Evolutionary conservation across 208 protist genomes (phyloP).

Genomic region (Vickermania ingenoplastis): DNA sequence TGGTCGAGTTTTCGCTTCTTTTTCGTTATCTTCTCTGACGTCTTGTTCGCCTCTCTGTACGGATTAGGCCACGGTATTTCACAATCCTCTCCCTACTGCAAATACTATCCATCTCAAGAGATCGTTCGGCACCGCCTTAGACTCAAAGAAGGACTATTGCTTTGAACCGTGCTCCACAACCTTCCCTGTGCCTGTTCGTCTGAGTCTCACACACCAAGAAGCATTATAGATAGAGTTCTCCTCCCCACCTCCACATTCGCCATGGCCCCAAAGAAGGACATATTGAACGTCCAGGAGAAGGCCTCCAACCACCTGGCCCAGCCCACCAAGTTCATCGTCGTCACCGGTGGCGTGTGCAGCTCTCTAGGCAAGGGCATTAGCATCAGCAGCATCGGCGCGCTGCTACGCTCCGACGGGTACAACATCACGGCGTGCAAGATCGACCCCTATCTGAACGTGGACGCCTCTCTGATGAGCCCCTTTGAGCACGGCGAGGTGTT

Average conservation of each 20-base stretch:
- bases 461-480: slow-evolving; percentile 90
- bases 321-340: slow-evolving; percentile 92
- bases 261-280: slow-evolving; percentile 4
- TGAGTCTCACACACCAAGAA: no score
- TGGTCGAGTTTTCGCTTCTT: no score
- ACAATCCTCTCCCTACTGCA: no score
- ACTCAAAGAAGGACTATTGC: no score
- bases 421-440: slow-evolving; percentile 98
- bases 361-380: slow-evolving; percentile 97
- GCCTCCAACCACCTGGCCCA: not conserved
- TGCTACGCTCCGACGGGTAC: slow-evolving; percentile 83
- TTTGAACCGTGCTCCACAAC: no score
- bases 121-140: not conserved
- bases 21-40: no score
- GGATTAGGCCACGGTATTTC: no score
- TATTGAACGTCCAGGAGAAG: not conserved
- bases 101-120: not conserved
- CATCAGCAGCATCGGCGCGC: slow-evolving; percentile 69
- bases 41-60: no score
- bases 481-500: slow-evolving; percentile 99
- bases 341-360: slow-evolving; percentile 98
- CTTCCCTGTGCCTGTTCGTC: no score
- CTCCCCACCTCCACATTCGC: no score
- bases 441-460: slow-evolving; percentile 99
- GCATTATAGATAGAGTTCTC: no score